Conservation (phyloP, 2,329 filamentous ascomycete species). For the Aspergillus transmontanensis region DNA sequence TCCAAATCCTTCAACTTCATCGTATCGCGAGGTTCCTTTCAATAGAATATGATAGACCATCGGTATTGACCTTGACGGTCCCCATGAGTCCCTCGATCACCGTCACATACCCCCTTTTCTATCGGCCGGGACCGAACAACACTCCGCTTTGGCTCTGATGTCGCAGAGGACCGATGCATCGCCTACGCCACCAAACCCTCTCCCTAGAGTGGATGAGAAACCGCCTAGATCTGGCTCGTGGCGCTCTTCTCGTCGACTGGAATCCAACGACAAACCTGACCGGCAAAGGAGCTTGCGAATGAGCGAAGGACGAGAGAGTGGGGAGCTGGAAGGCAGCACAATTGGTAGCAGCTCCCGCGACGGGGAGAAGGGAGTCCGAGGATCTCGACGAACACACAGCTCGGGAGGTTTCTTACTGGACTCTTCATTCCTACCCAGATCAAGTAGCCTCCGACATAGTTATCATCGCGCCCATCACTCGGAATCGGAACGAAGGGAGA, state of each 20-base stretch:
- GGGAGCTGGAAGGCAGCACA: conserved; percentile 41
- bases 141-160: conserved; percentile 23
- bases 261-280: conserved; percentile 22
- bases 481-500: conserved; percentile 39
- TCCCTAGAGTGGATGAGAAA: conserved; percentile 19
- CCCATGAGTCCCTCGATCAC: conserved; percentile 24
- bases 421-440: conserved; percentile 35
- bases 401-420: conserved; percentile 52
- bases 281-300: conserved; percentile 24
- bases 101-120: conserved; percentile 24
- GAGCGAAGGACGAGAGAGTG: conserved; percentile 32
- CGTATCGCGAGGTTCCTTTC: background rate
- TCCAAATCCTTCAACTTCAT: background rate
- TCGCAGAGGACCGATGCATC: conserved; percentile 24
- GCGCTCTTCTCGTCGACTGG: conserved; percentile 4
- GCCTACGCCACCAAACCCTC: conserved; percentile 15
- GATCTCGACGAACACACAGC: conserved; percentile 30
- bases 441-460: conserved; percentile 29
- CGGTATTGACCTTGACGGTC: conserved; percentile 6
- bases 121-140: conserved; percentile 24
- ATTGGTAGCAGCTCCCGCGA: conserved; percentile 41
- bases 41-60: conserved; percentile 7
- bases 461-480: conserved; percentile 27
- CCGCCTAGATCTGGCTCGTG: background rate
- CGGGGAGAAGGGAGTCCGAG: conserved; percentile 29